Conservation (phyloP, 140 eudicot species). For the Anethum foeniculum region DNA sequence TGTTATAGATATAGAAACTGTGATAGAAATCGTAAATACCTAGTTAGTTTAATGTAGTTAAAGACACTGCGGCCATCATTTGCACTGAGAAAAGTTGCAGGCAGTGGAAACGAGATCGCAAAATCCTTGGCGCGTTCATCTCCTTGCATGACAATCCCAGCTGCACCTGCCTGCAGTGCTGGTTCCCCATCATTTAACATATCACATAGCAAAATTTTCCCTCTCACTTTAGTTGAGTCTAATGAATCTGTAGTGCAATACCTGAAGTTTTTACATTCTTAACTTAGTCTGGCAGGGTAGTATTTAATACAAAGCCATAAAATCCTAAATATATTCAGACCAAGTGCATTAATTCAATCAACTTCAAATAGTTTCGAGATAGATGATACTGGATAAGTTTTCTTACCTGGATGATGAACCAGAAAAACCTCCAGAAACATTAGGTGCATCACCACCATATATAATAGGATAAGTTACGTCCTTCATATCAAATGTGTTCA, state of each 20-base stretch:
- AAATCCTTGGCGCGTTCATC: neutral
- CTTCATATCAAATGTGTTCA: conserved; percentile 6
- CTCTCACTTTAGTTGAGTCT: conserved; percentile 31
- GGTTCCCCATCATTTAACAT: neutral
- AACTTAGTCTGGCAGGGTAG: neutral
- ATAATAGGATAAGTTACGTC: neutral
- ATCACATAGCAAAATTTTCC: conserved; percentile 37
- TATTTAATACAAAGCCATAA: neutral
- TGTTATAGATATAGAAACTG: neutral
- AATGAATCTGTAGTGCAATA: conserved; percentile 18
- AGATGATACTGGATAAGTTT: neutral
- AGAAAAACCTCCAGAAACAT: neutral
- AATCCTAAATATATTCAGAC: neutral
- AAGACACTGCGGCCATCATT: conserved; percentile 18
- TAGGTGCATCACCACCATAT: conserved; percentile 11
- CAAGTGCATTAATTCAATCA: neutral
- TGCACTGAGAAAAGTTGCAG: conserved; percentile 13
- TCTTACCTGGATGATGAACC: conserved; percentile 1
- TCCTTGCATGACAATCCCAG: conserved; percentile 24
- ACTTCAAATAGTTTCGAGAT: neutral
- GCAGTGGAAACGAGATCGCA: conserved; percentile 18
- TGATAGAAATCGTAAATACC: conserved; percentile 16
- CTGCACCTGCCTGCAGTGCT: conserved; percentile 29
- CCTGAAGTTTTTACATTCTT: conserved; percentile 8
- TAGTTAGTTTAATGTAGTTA: conserved; percentile 22